Conservation (phyloP, 1,284 basidiomycete species). For the Amylostereum areolatum region DNA sequence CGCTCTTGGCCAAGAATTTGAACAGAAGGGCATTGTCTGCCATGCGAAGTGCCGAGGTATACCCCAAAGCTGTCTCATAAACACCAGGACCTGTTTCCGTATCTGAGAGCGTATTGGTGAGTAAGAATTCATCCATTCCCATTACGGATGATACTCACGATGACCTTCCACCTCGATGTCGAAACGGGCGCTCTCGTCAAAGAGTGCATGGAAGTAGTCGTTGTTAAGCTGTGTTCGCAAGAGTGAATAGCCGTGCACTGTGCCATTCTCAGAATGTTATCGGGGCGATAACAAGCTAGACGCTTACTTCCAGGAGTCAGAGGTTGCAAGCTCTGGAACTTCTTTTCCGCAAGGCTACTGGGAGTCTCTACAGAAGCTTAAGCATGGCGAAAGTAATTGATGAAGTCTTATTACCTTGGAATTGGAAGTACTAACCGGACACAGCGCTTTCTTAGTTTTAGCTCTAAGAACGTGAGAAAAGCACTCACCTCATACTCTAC, state of each 20-base stretch:
- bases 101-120: slow-evolving; percentile 42
- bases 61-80: slow-evolving; percentile 90
- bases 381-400: not conserved
- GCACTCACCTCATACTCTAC: slow-evolving; percentile 85
- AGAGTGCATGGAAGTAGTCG: slow-evolving; percentile 86
- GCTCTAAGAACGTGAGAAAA: not conserved
- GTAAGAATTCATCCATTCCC: not conserved
- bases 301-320: slow-evolving; percentile 87
- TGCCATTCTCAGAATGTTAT: not conserved
- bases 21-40: slow-evolving; percentile 93
- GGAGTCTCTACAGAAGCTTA: slow-evolving; percentile 62
- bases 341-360: slow-evolving; percentile 69
- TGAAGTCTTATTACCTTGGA: slow-evolving; percentile 52
- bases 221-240: slow-evolving; percentile 84
- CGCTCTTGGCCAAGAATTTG: slow-evolving; percentile 89
- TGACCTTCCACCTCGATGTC: slow-evolving; percentile 87
- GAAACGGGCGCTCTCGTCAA: slow-evolving; percentile 72
- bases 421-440: slow-evolving; percentile 81
- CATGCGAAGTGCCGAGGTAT: slow-evolving; percentile 80
- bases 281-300: slow-evolving; percentile 1
- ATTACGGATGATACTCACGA: slow-evolving; percentile 46
- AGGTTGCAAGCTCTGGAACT: slow-evolving; percentile 67
- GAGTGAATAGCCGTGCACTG: slow-evolving; percentile 93
- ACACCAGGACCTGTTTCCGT: slow-evolving; percentile 96
- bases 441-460: not conserved